Conservation (phyloP, 202 grass and related monocot species). For the Setaria viridis region DNA sequence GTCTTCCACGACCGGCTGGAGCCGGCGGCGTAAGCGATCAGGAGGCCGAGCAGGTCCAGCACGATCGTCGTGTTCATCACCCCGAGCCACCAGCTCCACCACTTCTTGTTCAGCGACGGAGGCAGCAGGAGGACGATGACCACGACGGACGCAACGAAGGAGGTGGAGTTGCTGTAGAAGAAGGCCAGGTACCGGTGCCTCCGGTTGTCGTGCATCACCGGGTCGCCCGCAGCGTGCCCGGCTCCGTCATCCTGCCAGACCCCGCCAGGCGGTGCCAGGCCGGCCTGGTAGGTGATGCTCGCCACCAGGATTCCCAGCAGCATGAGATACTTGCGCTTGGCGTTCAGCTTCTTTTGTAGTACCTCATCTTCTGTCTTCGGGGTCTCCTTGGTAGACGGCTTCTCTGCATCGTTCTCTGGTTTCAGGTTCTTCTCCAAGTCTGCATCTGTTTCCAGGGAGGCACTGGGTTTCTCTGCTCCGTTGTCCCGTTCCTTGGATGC, state of each 20-base stretch:
- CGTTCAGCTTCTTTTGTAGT: not conserved
- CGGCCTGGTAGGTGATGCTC: slow-evolving; percentile 4
- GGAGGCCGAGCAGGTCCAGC: not conserved
- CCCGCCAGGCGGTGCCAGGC: not conserved
- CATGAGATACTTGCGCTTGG: not conserved
- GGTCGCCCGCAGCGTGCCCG: not conserved
- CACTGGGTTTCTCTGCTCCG: too few relatives aligned
- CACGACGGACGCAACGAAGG: slow-evolving; percentile 42
- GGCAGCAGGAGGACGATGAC: slow-evolving; percentile 41
- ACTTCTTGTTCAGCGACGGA: not conserved
- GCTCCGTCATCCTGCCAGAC: not conserved
- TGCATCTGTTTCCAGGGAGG: too few relatives aligned
- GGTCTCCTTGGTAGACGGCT: too few relatives aligned
- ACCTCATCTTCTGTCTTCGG: too few relatives aligned
- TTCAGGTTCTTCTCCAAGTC: too few relatives aligned
- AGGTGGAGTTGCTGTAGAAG: slow-evolving; percentile 34
- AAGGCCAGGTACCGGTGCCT: slow-evolving; percentile 16
- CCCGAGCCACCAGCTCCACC: not conserved
- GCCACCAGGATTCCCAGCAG: slow-evolving; percentile 35
- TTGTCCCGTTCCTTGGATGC: too few relatives aligned
- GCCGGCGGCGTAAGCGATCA: not conserved
- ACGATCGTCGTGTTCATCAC: not conserved
- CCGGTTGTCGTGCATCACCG: slow-evolving; percentile 38
- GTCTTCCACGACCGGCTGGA: not conserved
- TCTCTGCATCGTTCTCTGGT: too few relatives aligned